Base-by-base conservation (phyloP, 768 basidiomycete species). In the Cystofilobasidium ferigula region DNA sequence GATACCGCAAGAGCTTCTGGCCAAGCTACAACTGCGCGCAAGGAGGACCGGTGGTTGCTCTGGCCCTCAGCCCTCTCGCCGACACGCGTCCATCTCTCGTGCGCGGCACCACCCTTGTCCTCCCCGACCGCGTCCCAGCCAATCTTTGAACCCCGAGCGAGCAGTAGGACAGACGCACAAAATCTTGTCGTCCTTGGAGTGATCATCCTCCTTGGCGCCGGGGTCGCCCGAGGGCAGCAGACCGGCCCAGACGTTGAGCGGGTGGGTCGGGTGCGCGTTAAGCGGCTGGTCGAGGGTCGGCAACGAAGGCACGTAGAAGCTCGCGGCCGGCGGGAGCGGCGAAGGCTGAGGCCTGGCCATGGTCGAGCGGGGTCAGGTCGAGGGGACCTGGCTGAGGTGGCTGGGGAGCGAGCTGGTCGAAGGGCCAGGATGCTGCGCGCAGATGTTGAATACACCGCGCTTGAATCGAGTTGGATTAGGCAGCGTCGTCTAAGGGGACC, bases 261-360 rank as follows among this genome's bases (percentile, higher is more conserved):
- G 76, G 59, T 76, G 75, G 32, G 75, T 77, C 35, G 62, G 62
- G 32, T 57, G 42, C 7, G 22, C 34, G 54, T 40, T 43, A 18
- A 67, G 68, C 45, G 22, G 36, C 38, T 45, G 38, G 0, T 70
- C 70, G 54, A 77, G 57, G 45, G 75, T 76, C 35, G 76, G 76
- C 22, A 77, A 57, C 18, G 74, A 74, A 1, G 71, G 74, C 0
- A 77, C 76, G 64, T 71, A 77, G 70, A 76, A 72, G 38, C 75
- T 71, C 26, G 75, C 70, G n/a, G 76, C 75, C 1, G 71, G 45
- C 22, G 69, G 71, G 22, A 62, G 66, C 9, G 45, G 5, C 22
- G 45, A 14, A 3, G 45, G n/a, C 38, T 40, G 38, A 16, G 8
- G 38, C 8, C 38, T 16, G 16, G 9, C 38, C 38, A 8, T 40